Base-by-base conservation (phyloP, 2,329 filamentous ascomycete species). In the Penicillium sp. region DNA sequence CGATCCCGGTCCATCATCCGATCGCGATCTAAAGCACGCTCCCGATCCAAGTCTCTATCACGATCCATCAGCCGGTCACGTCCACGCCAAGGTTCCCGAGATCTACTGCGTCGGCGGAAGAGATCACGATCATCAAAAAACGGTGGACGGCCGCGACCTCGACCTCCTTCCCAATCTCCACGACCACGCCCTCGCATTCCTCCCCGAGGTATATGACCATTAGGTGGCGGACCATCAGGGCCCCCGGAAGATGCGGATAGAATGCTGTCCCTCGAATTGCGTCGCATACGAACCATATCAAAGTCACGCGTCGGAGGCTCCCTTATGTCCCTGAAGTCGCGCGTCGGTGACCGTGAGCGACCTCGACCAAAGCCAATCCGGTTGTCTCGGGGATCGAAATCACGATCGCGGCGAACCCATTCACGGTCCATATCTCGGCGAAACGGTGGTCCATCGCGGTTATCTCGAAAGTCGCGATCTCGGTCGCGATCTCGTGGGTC, bases 401-500 rank as follows among this genome's bases (percentile, higher is more conserved):
- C 75, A n/a, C 76, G 71, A 41, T 79, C 76, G 29, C 77, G 73
- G 11, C 78, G 76, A 49, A 71, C 63, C 74, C 76, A 77, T 38
- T 80, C 75, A 11, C 75, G 70, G 46, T 76, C 76, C 60, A 62
- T 62, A 34, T 75, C 74, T 34, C 76, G 72, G 62, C 74, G 68
- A 61, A 72, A 72, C 60, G 70, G 62, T 13, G 60, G 77, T 51
- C 55, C 77, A 67, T 74, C 72, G 41, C 71, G 70, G 19, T 55
- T 56, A 38, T 79, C 76, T 49, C 73, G 69, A 61, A 70, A 70
- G 38, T 78, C 76, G 34, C 71, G 65, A 45, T 77, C 72, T 14
- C 75, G 70, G 51, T 48, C 46, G 9, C 46, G 46, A 18, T 79
- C 76, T 40, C 84, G 79, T 62, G 85, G 87, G 48, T 90, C 88